Base-by-base conservation (phyloP, 164 flowering plant genomes). In the Amborella trichopoda region DNA sequence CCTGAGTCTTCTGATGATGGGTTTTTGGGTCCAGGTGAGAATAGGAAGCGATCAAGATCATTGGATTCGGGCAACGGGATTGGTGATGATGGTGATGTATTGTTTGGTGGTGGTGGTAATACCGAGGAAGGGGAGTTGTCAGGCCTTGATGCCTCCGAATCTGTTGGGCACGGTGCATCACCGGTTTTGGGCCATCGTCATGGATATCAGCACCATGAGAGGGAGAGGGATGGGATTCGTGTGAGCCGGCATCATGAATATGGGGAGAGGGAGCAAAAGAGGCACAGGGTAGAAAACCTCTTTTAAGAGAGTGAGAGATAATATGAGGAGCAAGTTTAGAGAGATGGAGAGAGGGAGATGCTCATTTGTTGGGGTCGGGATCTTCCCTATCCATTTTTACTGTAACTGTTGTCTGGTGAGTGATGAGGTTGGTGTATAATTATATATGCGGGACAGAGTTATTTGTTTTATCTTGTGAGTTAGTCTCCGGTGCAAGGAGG, bases 41-140 rank as follows among this genome's bases (percentile, higher is more conserved):
- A 10, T 14, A 38, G 23, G 34, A 16, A 22, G 44, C 37, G 22
- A 26, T 50, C 45, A 39, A 38, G 44, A 39, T 50, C 44, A 6
- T 4, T 38, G 10, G 53, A 50, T 17, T 50, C 24, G 27, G 34
- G 39, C 25, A 32, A 38, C 2, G 4, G 13, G 42, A 44, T 23
- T 11, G 23, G 36, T 49, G 42, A 39, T 13, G 26, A 14, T 4
- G 20, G 26, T 38, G 34, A 50, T 25, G 44, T 25, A 2, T 5
- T 22, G 42, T 43, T 23, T 11, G 23, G 36, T 49, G 42, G 42
- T 13, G 26, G 14, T 4, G 20, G 26, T 24, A 55, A 47, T 42
- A 70, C 64, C 2, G 81, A 79, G 53, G 86, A 79, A 53, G 81
- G 81, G 40, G 81, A 76, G 58, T 48, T 79, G 16, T 55, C 68